Evolutionary conservation across 768 basidiomycete species (phyloP).

Genomic region (Rhodosporidiobolus sp.): DNA sequence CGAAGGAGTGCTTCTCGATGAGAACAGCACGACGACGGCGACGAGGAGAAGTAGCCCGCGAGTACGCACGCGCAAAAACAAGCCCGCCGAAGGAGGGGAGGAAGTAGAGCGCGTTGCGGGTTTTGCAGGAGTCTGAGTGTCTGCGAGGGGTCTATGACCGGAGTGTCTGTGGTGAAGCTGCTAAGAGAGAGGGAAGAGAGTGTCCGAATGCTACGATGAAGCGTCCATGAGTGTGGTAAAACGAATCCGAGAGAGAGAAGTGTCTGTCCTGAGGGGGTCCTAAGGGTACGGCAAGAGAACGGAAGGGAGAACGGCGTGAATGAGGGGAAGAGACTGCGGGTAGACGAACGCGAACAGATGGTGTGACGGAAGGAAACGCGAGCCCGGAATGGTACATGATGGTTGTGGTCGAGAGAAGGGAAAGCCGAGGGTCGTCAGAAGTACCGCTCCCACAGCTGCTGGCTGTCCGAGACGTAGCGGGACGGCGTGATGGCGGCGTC

Average conservation of each 20-base stretch:
- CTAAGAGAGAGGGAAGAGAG: not conserved
- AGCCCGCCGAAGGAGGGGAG: too few species aligned
- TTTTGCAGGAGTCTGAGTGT: too few species aligned
- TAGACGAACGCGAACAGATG: too few species aligned
- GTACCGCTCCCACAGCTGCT: constrained; percentile 1
- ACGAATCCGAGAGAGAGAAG: not conserved
- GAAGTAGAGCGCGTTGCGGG: too few species aligned
- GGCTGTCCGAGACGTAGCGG: constrained; percentile 9
- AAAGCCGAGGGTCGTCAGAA: not conserved
- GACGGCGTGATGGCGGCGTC: constrained; percentile 29
- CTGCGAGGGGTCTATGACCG: too few species aligned
- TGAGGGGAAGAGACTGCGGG: not conserved
- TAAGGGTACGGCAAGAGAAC: not conserved
- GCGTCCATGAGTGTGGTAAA: not conserved
- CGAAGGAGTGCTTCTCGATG: too few species aligned
- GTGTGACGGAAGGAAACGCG: not conserved
- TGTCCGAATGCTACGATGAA: constrained; percentile 1
- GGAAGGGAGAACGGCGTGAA: not conserved
- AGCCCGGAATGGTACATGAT: not conserved
- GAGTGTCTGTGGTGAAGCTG: too few species aligned
- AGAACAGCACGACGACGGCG: too few species aligned
- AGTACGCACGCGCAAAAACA: too few species aligned
- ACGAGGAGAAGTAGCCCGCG: too few species aligned
- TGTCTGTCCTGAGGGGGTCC: not conserved
- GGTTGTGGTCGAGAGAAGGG: not conserved